Percentiles rank a stretch among this genome's conserved stretches.
phyloP scores from a whole-genome alignment of 345 rosid genomes.

The Populus euphratica region DNA sequence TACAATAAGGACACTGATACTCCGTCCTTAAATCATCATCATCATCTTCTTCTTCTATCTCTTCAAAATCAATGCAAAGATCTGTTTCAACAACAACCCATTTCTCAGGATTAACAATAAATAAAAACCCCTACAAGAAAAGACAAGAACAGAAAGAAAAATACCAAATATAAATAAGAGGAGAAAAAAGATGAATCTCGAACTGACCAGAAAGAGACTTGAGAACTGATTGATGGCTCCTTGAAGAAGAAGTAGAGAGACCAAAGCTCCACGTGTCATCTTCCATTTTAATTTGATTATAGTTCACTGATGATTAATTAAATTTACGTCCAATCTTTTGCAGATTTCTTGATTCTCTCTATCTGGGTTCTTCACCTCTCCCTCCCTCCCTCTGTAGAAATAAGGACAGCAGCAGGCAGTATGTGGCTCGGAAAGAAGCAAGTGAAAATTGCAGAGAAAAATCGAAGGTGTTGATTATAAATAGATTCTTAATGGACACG shows the following conservation, averaged over 20 bases:
- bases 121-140: background rate
- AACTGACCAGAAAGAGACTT: slow-evolving; percentile 13
- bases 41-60: slow-evolving; percentile 18
- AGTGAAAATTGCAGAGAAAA: background rate
- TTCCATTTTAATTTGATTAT: slow-evolving; percentile 11
- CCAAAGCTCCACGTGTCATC: slow-evolving; percentile 19
- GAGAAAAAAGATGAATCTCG: background rate
- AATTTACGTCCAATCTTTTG: background rate
- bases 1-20: slow-evolving; percentile 29
- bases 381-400: background rate
- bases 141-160: background rate
- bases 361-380: background rate
- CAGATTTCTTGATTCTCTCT: background rate
- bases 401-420: background rate
- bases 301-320: background rate
- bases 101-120: background rate
- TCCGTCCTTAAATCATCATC: slow-evolving; percentile 19
- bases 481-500: background rate
- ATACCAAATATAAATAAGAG: background rate
- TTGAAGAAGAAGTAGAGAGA: slow-evolving; percentile 18
- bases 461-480: background rate
- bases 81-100: slow-evolving; percentile 24
- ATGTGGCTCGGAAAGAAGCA: background rate
- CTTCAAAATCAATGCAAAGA: slow-evolving; percentile 21
- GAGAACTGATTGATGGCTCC: slow-evolving; percentile 28